These are phyloP conservation scores for Hemileia vastatrix DNA, from an alignment of 1,284 basidiomycete species.

Conservation along the genomic window DNA sequence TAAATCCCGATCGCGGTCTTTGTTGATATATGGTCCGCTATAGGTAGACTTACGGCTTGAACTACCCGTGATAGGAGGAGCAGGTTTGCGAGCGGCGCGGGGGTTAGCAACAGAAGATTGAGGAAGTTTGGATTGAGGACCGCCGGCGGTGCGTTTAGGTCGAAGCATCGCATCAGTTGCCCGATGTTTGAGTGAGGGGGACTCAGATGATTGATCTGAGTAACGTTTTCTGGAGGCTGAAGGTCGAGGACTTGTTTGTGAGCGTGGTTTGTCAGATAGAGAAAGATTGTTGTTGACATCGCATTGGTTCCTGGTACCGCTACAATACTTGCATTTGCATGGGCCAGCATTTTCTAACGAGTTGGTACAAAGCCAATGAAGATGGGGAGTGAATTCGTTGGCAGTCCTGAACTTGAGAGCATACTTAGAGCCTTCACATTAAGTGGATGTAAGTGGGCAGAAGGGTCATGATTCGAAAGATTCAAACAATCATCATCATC, in stretches of 20 bases:
- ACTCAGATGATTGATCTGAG: slow-evolving; percentile 15
- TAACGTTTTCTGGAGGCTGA: slow-evolving; percentile 8
- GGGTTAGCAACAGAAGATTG: slow-evolving; percentile 32
- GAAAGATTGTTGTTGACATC: slow-evolving; percentile 58
- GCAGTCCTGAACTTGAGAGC: slow-evolving; percentile 59
- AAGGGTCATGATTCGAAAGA: not conserved
- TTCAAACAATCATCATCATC: not conserved
- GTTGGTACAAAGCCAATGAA: slow-evolving; percentile 62
- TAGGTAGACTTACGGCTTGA: slow-evolving; percentile 24
- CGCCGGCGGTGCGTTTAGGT: not conserved
- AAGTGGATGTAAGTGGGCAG: too few relatives aligned
- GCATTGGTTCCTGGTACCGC: slow-evolving; percentile 54
- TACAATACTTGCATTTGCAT: slow-evolving; percentile 70
- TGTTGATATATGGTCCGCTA: slow-evolving; percentile 26
- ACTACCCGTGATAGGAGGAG: slow-evolving; percentile 14
- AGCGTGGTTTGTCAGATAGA: slow-evolving; percentile 40
- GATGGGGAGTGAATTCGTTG: slow-evolving; percentile 69
- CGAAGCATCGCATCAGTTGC: not conserved
- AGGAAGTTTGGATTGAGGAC: slow-evolving; percentile 33
- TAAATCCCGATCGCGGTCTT: slow-evolving; percentile 31
- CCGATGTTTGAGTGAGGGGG: slow-evolving; percentile 42
- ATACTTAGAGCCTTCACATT: slow-evolving; percentile 49
- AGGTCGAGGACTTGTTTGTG: slow-evolving; percentile 8
- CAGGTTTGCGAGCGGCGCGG: slow-evolving; percentile 12
- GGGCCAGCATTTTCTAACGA: slow-evolving; percentile 48